Conservation (phyloP, 768 basidiomycete species). For the Russula sp. region DNA sequence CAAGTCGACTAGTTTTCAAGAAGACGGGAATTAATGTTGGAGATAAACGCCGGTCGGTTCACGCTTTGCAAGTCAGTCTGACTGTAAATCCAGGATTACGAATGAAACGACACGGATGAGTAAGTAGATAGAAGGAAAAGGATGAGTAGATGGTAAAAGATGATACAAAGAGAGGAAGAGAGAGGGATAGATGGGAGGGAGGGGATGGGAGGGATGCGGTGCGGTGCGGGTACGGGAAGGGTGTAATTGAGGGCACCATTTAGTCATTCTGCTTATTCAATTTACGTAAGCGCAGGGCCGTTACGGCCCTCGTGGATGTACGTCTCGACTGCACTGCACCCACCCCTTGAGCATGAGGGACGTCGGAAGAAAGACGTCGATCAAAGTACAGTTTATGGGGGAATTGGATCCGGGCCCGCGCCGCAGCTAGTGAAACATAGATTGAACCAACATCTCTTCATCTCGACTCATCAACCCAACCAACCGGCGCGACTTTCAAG, state of each 20-base stretch:
- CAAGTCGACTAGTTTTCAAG: constrained; percentile 14
- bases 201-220: neutral
- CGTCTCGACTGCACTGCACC: too few species aligned
- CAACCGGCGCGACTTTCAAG: too few species aligned
- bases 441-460: too few species aligned
- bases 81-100: neutral
- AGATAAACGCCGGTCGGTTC: constrained; percentile 1
- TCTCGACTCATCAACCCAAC: too few species aligned
- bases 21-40: constrained; percentile 4
- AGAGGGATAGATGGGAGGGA: neutral
- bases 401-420: too few species aligned
- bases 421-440: too few species aligned
- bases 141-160: constrained; percentile 5
- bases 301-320: too few species aligned
- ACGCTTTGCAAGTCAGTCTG: neutral
- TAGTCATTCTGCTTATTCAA: neutral
- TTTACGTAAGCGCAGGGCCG: constrained; percentile 2
- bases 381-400: too few species aligned
- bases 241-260: neutral
- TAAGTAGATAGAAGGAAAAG: neutral
- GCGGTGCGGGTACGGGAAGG: neutral
- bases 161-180: neutral
- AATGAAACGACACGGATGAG: neutral
- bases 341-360: too few species aligned
- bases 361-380: too few species aligned